Evolutionary conservation across 2,329 filamentous ascomycete species (phyloP).

Genomic region (Ceratocystis lukuohia): DNA sequence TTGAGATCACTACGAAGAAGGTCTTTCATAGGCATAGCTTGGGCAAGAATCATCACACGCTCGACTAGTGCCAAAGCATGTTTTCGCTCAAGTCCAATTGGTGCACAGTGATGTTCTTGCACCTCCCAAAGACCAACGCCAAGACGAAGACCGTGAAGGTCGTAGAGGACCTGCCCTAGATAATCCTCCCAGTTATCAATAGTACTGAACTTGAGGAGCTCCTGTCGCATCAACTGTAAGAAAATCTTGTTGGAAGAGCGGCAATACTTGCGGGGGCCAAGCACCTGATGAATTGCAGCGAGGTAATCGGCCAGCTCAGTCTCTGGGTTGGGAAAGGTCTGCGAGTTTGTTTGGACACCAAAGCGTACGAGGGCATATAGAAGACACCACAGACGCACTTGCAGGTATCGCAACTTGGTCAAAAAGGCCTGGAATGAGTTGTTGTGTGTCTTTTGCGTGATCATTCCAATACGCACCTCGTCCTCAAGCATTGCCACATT

Average conservation of each 20-base stretch:
- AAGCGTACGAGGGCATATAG: constrained; percentile 71
- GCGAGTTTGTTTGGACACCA: constrained; percentile 47
- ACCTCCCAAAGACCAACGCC: constrained; percentile 52
- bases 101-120: constrained; percentile 65
- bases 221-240: constrained; percentile 74
- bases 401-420: constrained; percentile 69
- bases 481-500: constrained; percentile 73
- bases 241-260: constrained; percentile 77
- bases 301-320: constrained; percentile 69
- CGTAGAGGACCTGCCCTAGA: constrained; percentile 70
- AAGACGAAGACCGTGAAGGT: constrained; percentile 69
- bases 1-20: constrained; percentile 84
- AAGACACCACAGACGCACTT: constrained; percentile 76
- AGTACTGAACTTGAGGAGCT: constrained; percentile 62
- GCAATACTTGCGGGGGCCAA: constrained; percentile 76
- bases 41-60: constrained; percentile 67
- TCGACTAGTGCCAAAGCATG: constrained; percentile 74
- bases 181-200: constrained; percentile 77
- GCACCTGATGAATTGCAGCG: constrained; percentile 65
- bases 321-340: constrained; percentile 49
- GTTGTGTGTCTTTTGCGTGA: constrained; percentile 44
- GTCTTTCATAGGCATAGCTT: constrained; percentile 78
- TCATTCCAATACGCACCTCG: constrained; percentile 64
- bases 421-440: constrained; percentile 40
- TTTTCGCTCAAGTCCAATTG: constrained; percentile 64